phyloP scores from a whole-genome alignment of 495 filamentous ascomycete genomes.

The Annulohypoxylon maeteangense region DNA sequence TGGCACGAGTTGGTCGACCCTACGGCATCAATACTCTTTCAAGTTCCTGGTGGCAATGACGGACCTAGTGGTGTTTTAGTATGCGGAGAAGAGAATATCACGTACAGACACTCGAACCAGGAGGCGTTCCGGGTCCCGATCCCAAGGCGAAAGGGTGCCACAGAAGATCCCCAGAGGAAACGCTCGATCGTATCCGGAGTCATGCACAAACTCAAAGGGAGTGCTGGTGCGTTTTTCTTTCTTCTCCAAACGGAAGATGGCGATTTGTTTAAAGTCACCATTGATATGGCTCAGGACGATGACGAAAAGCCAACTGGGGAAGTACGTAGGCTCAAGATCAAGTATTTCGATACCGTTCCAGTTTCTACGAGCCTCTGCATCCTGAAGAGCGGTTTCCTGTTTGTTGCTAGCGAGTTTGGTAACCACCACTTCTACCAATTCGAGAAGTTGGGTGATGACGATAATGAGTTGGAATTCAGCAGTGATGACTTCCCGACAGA shows the following conservation, averaged over 20 bases:
- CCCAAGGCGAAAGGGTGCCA: constrained; percentile 83
- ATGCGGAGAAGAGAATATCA: constrained; percentile 93
- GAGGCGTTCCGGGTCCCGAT: constrained; percentile 89
- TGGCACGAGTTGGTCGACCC: constrained; percentile 95
- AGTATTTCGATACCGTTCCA: constrained; percentile 97
- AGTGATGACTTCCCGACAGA: constrained; percentile 87
- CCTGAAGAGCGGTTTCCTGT: constrained; percentile 94
- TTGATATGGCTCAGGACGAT: constrained; percentile 88
- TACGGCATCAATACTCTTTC: constrained; percentile 88
- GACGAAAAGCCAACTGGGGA: constrained; percentile 80
- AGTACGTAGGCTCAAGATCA: constrained; percentile 86
- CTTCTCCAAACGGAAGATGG: constrained; percentile 95
- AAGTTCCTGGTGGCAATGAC: constrained; percentile 93
- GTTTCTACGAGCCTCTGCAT: constrained; percentile 87
- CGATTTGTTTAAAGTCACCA: constrained; percentile 94
- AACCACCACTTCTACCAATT: constrained; percentile 98
- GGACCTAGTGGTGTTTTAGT: constrained; percentile 95
- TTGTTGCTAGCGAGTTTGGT: constrained; percentile 89
- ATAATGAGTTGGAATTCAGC: constrained; percentile 83
- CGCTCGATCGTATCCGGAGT: constrained; percentile 86
- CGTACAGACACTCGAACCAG: constrained; percentile 93
- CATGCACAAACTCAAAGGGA: constrained; percentile 95
- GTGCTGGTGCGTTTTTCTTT: constrained; percentile 88
- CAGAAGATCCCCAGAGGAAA: constrained; percentile 92
- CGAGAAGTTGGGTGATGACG: constrained; percentile 96